Percentiles rank a stretch among this genome's conserved stretches.
phyloP scores from a whole-genome alignment of 2,329 filamentous ascomycete genomes.

The Akanthomyces lecanii region DNA sequence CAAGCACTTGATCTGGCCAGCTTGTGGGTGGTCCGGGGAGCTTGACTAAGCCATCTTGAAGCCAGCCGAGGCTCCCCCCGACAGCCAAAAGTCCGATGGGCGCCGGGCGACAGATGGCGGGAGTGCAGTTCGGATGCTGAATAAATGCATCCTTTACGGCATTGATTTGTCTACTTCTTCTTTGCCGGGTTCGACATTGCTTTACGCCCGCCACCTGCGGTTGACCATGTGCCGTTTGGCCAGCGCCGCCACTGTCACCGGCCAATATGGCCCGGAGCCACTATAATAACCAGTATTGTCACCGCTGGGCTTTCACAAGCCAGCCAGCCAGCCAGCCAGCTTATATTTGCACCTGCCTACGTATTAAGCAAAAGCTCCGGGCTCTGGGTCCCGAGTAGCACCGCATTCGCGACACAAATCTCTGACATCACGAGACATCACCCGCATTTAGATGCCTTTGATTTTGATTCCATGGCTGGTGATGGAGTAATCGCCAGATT shows the following conservation, averaged over 20 bases:
- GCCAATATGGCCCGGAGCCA: neutral
- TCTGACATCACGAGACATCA: neutral
- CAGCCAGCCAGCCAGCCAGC: neutral
- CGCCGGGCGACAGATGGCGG: neutral
- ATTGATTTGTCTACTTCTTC: neutral
- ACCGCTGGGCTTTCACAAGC: constrained; percentile 2
- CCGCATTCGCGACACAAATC: neutral
- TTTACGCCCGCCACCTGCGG: neutral
- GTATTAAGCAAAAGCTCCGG: neutral
- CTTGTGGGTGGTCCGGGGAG: constrained; percentile 13
- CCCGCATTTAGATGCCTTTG: neutral
- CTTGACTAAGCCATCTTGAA: constrained; percentile 1
- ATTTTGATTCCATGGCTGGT: neutral
- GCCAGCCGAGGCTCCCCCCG: constrained; percentile 12
- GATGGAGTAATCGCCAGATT: neutral
- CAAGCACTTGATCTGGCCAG: constrained; percentile 18
- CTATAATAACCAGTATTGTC: neutral
- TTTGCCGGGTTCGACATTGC: neutral
- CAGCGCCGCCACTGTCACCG: neutral
- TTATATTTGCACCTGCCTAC: neutral
- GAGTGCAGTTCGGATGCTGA: neutral
- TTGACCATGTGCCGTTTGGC: neutral
- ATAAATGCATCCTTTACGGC: neutral
- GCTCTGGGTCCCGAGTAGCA: neutral
- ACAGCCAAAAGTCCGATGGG: constrained; percentile 3